Percentiles rank a stretch among this genome's conserved stretches.
Evolutionary conservation across 2,329 filamentous ascomycete genomes (phyloP).

Genomic region (Fusarium succisae): DNA sequence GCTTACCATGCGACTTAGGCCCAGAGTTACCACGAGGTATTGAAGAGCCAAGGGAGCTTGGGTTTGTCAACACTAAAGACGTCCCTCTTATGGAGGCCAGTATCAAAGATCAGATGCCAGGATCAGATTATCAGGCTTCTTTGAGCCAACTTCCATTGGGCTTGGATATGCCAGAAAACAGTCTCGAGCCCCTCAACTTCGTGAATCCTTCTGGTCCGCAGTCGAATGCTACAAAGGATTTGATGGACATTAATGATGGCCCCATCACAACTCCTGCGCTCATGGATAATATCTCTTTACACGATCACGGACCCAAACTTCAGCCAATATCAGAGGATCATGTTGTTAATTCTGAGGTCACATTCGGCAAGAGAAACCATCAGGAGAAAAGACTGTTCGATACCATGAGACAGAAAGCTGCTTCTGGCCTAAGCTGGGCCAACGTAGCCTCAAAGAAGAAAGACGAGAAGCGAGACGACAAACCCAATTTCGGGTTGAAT

Average conservation of each 20-base stretch:
- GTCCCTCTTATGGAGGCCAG: neutral
- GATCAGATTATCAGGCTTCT: neutral
- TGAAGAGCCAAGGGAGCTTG: too few relatives aligned
- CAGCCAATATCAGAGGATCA: neutral
- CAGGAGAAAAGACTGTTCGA: constrained; percentile 11
- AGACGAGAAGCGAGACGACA: neutral
- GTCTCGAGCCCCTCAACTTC: neutral
- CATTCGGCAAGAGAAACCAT: constrained; percentile 18
- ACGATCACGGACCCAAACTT: neutral
- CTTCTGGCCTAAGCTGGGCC: constrained; percentile 10
- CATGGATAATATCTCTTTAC: constrained; percentile 12
- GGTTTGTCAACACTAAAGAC: neutral
- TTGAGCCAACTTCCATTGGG: constrained; percentile 1
- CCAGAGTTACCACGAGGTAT: neutral
- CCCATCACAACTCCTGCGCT: constrained; percentile 18
- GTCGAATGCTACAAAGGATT: neutral
- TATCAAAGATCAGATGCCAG: neutral
- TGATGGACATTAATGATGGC: constrained; percentile 28
- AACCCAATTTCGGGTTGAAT: constrained; percentile 13
- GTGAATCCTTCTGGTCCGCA: neutral
- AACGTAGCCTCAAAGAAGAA: constrained; percentile 6
- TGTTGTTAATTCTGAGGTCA: neutral
- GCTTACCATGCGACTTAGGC: neutral
- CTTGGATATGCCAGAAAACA: constrained; percentile 2
- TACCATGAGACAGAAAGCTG: constrained; percentile 39